Evolutionary conservation across 2,329 filamentous ascomycete genomes (phyloP).

Genomic region (Botryosphaeria dothidea): DNA sequence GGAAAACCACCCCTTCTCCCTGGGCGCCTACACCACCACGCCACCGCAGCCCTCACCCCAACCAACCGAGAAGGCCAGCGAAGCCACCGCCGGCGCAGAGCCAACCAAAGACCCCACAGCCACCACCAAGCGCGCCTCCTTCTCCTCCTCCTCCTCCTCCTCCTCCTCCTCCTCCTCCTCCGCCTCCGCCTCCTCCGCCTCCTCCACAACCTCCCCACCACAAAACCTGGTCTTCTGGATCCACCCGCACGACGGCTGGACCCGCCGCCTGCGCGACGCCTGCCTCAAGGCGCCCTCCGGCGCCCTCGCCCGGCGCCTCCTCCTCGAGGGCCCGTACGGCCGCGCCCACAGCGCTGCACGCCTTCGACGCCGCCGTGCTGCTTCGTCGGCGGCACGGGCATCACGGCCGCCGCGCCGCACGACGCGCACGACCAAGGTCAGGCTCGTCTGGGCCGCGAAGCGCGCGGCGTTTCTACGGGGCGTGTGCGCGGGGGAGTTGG

Average conservation of each 20-base stretch:
- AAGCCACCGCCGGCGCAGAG: no score
- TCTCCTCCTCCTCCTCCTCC: no score
- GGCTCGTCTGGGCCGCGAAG: constrained; percentile 37
- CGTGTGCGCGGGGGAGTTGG: constrained; percentile 27
- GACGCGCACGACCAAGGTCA: constrained; percentile 25
- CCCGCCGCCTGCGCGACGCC: constrained; percentile 44
- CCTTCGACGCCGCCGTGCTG: constrained; percentile 41
- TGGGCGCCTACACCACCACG: constrained; percentile 33
- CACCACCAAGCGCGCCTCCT: no score
- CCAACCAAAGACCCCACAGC: neutral
- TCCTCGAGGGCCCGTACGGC: constrained; percentile 55
- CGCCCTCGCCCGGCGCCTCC: constrained; percentile 35
- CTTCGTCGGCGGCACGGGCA: constrained; percentile 38
- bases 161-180: constrained; percentile 17
- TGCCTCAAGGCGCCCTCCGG: constrained; percentile 27
- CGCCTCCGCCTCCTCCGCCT: constrained; percentile 22
- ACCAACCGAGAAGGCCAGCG: neutral
- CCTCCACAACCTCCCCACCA: neutral
- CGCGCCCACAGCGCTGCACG: constrained; percentile 41
- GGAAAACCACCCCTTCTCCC: constrained; percentile 55
- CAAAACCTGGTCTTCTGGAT: constrained; percentile 48
- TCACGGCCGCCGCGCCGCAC: constrained; percentile 35
- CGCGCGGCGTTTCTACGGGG: constrained; percentile 31
- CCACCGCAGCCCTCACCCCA: neutral
- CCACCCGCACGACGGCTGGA: constrained; percentile 54